Percentiles rank a stretch among this genome's conserved stretches.
These are phyloP conservation scores for Phytophthora citrophthora DNA, from an alignment of 352 stramenopile genomes.

Conservation along the genomic window DNA sequence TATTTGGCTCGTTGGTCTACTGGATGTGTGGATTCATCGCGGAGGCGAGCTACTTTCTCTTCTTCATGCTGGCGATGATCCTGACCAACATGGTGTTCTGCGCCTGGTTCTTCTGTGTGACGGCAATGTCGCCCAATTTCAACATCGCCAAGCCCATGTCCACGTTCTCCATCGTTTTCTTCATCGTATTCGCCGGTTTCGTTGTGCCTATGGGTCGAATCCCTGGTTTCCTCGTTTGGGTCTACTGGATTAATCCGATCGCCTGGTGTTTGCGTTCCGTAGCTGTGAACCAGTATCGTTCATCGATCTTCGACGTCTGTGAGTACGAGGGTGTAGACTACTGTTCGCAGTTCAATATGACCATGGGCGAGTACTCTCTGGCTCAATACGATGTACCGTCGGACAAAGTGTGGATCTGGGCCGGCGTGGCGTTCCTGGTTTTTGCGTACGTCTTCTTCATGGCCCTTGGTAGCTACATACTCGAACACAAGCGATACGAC, in stretches of 20 bases:
- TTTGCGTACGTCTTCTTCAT: constrained; percentile 37
- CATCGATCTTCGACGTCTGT: constrained; percentile 30
- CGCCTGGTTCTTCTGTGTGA: constrained; percentile 37
- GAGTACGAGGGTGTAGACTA: constrained; percentile 33
- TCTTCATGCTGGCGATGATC: constrained; percentile 30
- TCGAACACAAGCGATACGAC: constrained; percentile 40
- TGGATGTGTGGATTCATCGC: constrained; percentile 80
- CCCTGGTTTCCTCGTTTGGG: constrained; percentile 31
- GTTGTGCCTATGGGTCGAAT: constrained; percentile 9
- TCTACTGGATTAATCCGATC: constrained; percentile 68
- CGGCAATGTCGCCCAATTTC: constrained; percentile 31
- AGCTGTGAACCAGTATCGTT: constrained; percentile 47
- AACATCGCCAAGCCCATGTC: constrained; percentile 40
- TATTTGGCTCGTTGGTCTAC: constrained; percentile 87
- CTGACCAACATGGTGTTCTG: constrained; percentile 25
- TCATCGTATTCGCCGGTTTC: constrained; percentile 34
- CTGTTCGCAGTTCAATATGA: constrained; percentile 33
- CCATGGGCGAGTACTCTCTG: constrained; percentile 38
- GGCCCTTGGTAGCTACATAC: constrained; percentile 17
- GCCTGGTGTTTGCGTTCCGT: constrained; percentile 46
- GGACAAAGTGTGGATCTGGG: constrained; percentile 34
- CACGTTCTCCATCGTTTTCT: constrained; percentile 35
- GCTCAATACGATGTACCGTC: constrained; percentile 37
- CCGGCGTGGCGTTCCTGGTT: constrained; percentile 25
- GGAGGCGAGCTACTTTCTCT: constrained; percentile 11